phyloP scores from a whole-genome alignment of 2,329 filamentous ascomycete species.

The Cercospora nicotianae region DNA sequence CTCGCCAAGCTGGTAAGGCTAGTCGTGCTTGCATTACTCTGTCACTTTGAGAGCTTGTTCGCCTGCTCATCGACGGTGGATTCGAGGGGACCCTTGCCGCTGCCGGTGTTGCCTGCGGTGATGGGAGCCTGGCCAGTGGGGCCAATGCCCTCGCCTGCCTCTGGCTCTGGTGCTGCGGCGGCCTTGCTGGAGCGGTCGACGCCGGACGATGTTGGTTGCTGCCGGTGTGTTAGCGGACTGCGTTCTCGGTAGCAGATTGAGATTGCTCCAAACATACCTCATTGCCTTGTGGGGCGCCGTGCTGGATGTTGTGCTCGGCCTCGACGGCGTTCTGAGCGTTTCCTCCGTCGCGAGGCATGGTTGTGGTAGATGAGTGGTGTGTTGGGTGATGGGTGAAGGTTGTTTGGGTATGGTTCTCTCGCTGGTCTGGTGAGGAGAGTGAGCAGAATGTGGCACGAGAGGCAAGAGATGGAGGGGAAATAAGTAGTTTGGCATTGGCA shows the following conservation, averaged over 20 bases:
- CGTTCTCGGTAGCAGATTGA: background rate
- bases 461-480: background rate
- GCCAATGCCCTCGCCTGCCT: conserved; percentile 40
- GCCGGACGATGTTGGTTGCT: conserved; percentile 24
- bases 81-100: conserved; percentile 23
- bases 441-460: background rate
- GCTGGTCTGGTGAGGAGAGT: background rate
- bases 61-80: conserved; percentile 23
- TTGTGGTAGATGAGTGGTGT: conserved; percentile 22
- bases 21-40: conserved; percentile 14
- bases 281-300: conserved; percentile 37
- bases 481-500: conserved; percentile 2
- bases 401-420: background rate
- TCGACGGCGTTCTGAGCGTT: conserved; percentile 44
- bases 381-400: background rate
- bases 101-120: conserved; percentile 15
- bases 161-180: conserved; percentile 41
- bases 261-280: conserved; percentile 33
- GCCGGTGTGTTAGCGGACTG: background rate
- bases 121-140: conserved; percentile 16
- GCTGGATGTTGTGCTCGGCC: conserved; percentile 40
- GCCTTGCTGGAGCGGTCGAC: conserved; percentile 44
- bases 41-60: conserved; percentile 24
- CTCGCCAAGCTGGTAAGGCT: conserved; percentile 14
- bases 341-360: conserved; percentile 46